Evolutionary conservation across 805 yeast genomes (phyloP), one percentile per base, ranked within the genome.

Genomic region (Yarrowia sp.): DNA sequence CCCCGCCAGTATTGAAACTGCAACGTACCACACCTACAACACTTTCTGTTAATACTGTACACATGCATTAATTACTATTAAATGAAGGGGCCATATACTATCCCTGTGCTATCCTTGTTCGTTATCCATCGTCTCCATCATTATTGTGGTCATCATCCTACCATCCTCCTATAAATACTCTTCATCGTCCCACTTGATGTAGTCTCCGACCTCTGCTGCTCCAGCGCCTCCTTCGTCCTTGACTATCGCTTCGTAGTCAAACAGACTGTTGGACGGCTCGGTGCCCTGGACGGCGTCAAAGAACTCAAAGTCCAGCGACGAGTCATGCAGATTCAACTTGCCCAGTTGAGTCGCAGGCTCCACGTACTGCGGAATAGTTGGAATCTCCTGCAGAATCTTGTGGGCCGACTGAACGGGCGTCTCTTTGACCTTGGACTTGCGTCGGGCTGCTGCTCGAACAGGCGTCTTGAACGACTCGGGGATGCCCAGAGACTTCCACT

Each of bases 221-320:
- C 49, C 49, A 9, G 52, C 8, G 10, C 63, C 39, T 3, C 64
- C 64, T 19, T 58, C 64, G 34, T 43, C 50, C 19, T 58, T 58
- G 33, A 58, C 64, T 0, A 58, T 58, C 7, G 64, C 49, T 42
- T 58, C 64, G 33, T 58, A 58, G 19, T 58, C 64, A 58, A 58
- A 58, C 64, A 61, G 24, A 7, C 43, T 46, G 53, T 17, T 61
- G 55, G 55, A 47, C 36, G 55, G 44, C 53, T 46, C 53, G 5
- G 66, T 30, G 17, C 50, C 50, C 33, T 58, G 64, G 49, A 58
- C 64, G 12, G 64, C 50, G 46, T 61, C 55, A 9, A 61, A 61
- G 20, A 61, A 61, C 53, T 61, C 66, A 46, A 61, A 61, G 46
- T 61, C 55, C 55, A 61, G 55, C 36, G 55, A 46, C 55, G 55